Evolutionary conservation across 768 basidiomycete genomes (phyloP).

Genomic region (Lactifluus piperatus): DNA sequence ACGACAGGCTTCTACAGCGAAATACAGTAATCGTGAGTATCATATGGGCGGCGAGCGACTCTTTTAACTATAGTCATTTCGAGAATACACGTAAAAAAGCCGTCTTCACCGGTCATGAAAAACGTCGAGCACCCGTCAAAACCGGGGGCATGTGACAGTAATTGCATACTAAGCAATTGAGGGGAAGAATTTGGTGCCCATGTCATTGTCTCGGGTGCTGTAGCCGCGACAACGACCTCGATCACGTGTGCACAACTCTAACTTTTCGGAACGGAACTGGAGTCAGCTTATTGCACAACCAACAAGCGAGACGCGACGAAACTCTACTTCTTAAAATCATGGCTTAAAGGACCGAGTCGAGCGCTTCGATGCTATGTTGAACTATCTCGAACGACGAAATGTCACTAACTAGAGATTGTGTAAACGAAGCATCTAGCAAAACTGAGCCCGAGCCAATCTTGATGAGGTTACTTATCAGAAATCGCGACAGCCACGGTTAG

Average conservation of each 20-base stretch:
- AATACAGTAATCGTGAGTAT: not conserved
- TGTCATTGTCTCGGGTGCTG: too few species aligned
- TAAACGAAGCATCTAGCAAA: not conserved
- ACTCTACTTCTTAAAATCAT: not conserved
- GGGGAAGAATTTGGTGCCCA: too few species aligned
- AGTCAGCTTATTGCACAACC: not conserved
- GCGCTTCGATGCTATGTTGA: not conserved
- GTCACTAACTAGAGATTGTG: not conserved
- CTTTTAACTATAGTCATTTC: not conserved
- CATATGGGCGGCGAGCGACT: not conserved
- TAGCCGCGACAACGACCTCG: too few species aligned
- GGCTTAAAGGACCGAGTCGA: not conserved
- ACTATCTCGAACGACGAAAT: not conserved
- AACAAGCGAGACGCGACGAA: not conserved
- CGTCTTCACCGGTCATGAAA: conserved; percentile 10
- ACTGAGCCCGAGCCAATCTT: not conserved
- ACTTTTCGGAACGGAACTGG: too few species aligned
- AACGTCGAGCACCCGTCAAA: not conserved
- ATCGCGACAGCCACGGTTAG: not conserved
- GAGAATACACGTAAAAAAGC: conserved; percentile 2
- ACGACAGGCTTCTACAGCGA: not conserved
- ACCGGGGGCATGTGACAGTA: not conserved
- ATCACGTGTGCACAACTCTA: not conserved
- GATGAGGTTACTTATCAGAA: not conserved
- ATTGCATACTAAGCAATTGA: not conserved